These are phyloP conservation scores for Thraustochytrium striatum DNA, from an alignment of 352 stramenopile genomes.

Conservation along the genomic window DNA sequence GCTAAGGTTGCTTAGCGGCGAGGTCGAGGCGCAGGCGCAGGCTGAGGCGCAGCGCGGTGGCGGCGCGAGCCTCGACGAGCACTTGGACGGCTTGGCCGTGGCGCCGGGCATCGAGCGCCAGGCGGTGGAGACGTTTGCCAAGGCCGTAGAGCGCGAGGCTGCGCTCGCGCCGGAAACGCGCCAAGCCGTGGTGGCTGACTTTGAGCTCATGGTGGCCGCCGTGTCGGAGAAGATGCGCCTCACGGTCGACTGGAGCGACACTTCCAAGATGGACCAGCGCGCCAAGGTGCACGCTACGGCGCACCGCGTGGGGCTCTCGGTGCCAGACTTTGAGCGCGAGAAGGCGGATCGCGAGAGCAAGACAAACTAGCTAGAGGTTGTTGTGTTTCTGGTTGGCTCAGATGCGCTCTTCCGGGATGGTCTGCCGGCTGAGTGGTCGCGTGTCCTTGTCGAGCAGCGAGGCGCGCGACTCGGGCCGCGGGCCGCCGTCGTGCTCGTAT, in stretches of 20 bases:
- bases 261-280: constrained; percentile 8
- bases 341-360: background rate
- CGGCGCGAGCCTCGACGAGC: background rate
- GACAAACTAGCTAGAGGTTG: background rate
- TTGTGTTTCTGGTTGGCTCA: background rate
- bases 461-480: background rate
- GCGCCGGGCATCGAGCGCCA: background rate
- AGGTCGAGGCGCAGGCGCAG: background rate
- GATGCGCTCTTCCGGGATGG: background rate
- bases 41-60: background rate
- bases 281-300: constrained; percentile 15
- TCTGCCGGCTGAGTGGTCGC: background rate
- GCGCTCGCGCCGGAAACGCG: background rate
- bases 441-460: background rate
- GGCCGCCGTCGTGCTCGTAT: background rate
- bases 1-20: background rate
- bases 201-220: background rate
- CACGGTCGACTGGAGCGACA: constrained; percentile 43
- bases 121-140: background rate
- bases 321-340: background rate
- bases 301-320: constrained; percentile 11
- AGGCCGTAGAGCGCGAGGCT: background rate
- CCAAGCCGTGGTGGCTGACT: constrained; percentile 5
- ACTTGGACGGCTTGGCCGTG: background rate
- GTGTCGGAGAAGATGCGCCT: constrained; percentile 19